Evolutionary conservation across 306 rosid species (phyloP).

Genomic region (Oemleria cerasiformis): DNA sequence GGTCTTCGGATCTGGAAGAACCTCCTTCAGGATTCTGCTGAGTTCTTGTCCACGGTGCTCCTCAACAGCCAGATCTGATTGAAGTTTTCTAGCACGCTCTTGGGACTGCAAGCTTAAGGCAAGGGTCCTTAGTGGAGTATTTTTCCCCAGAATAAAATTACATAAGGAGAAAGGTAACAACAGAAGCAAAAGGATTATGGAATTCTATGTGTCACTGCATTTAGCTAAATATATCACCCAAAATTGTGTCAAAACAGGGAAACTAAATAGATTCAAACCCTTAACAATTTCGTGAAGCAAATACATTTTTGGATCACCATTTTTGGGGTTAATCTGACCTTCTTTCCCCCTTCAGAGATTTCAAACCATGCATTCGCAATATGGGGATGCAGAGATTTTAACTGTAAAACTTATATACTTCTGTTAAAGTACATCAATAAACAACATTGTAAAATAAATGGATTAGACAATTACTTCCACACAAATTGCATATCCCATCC

Average conservation of each 20-base stretch:
- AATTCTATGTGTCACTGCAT: neutral
- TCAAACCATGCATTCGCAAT: neutral
- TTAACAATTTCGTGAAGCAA: slow-evolving; percentile 5
- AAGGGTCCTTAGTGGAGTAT: slow-evolving; percentile 18
- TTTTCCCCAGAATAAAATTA: neutral
- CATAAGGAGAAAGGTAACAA: neutral
- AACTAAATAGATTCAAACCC: neutral
- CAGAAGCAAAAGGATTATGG: neutral
- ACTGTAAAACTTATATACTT: neutral
- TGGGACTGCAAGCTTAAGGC: slow-evolving; percentile 59
- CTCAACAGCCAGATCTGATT: slow-evolving; percentile 84
- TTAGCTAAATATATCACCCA: neutral
- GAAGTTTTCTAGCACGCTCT: slow-evolving; percentile 76
- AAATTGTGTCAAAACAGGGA: neutral
- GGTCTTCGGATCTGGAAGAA: slow-evolving; percentile 75
- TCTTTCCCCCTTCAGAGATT: neutral
- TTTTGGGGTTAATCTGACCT: too few species aligned
- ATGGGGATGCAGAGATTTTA: neutral
- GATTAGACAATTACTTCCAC: neutral
- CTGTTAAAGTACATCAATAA: neutral
- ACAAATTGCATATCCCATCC: neutral
- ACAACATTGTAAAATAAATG: neutral
- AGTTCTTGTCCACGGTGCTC: slow-evolving; percentile 80
- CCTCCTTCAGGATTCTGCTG: slow-evolving; percentile 83
- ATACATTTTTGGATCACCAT: too few species aligned